Evolutionary conservation across 306 rosid genomes (phyloP).

Genomic region (Trifolium dubium): DNA sequence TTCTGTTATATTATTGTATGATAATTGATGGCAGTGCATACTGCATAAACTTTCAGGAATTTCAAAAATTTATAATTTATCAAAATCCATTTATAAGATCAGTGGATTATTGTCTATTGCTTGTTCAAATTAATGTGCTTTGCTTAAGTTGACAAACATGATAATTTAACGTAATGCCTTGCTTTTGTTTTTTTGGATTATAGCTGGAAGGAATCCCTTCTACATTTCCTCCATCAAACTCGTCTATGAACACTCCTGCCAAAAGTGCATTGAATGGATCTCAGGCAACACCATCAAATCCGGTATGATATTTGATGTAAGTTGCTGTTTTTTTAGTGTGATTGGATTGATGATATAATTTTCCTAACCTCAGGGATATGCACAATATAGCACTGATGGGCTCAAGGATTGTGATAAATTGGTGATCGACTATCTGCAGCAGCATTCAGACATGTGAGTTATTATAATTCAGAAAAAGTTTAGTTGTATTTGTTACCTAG

Average conservation of each 20-base stretch:
- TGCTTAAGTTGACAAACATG: not conserved
- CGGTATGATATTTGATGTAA: slow-evolving; percentile 51
- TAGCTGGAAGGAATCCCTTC: slow-evolving; percentile 60
- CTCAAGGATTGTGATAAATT: slow-evolving; percentile 67
- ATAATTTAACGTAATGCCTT: slow-evolving; percentile 25
- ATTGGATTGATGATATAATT: slow-evolving; percentile 34
- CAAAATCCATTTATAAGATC: not conserved
- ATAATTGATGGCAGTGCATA: slow-evolving; percentile 6
- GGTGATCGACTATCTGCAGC: slow-evolving; percentile 76
- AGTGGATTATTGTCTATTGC: not conserved
- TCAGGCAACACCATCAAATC: slow-evolving; percentile 56
- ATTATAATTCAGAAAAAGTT: slow-evolving; percentile 9
- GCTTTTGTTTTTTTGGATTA: slow-evolving; percentile 27
- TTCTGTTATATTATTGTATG: slow-evolving; percentile 13
- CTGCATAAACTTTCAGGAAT: not conserved
- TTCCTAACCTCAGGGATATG: slow-evolving; percentile 56
- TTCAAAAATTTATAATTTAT: slow-evolving; percentile 26
- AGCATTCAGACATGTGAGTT: slow-evolving; percentile 82
- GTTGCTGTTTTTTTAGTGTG: slow-evolving; percentile 21
- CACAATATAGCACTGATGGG: slow-evolving; percentile 65
- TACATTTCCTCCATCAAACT: slow-evolving; percentile 44
- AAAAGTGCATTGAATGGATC: slow-evolving; percentile 50
- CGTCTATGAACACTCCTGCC: slow-evolving; percentile 58
- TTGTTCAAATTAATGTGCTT: not conserved
- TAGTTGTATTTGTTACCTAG: not conserved